Percentiles rank a stretch among this genome's conserved stretches.
phyloP scores from a whole-genome alignment of 352 stramenopile species.

The Phytopythium aichiense region DNA sequence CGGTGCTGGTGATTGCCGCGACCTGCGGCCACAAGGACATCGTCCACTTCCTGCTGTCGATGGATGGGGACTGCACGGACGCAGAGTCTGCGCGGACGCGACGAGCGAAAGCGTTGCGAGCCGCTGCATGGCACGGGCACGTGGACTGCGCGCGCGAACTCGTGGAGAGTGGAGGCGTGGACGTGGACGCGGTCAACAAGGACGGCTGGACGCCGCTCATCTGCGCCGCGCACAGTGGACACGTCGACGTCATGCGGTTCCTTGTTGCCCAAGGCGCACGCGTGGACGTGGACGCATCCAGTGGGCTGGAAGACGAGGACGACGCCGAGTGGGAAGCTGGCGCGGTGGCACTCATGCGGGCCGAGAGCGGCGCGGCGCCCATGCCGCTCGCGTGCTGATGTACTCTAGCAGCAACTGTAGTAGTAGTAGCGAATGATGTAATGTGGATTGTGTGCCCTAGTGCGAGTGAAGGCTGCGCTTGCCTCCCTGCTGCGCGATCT shows the following conservation, averaged over 20 bases:
- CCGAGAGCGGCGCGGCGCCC: conserved; percentile 4
- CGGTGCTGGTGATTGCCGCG: conserved; percentile 2
- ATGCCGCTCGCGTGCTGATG: conserved; percentile 6
- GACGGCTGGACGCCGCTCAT: conserved; percentile 9
- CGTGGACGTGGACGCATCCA: neutral
- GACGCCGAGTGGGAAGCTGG: neutral
- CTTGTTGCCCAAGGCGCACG: neutral
- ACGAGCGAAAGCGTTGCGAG: conserved; percentile 11
- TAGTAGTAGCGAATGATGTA: conserved; percentile 2
- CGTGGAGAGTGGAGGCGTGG: conserved; percentile 6
- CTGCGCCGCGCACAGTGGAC: conserved; percentile 1
- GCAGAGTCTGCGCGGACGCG: conserved; percentile 1
- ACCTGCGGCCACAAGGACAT: neutral
- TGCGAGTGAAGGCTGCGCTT: neutral
- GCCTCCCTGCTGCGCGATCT: neutral
- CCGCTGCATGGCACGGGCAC: conserved; percentile 17
- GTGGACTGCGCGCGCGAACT: conserved; percentile 9
- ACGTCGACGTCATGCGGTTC: conserved; percentile 1
- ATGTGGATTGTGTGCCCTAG: neutral
- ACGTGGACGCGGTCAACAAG: conserved; percentile 9
- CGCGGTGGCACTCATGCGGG: conserved; percentile 4
- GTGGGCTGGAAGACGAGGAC: neutral
- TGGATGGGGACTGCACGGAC: neutral
- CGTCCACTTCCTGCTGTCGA: neutral
- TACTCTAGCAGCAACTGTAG: neutral